Evolutionary conservation across 257 asterid genomes (phyloP).

Genomic region (Coffea canephora): DNA sequence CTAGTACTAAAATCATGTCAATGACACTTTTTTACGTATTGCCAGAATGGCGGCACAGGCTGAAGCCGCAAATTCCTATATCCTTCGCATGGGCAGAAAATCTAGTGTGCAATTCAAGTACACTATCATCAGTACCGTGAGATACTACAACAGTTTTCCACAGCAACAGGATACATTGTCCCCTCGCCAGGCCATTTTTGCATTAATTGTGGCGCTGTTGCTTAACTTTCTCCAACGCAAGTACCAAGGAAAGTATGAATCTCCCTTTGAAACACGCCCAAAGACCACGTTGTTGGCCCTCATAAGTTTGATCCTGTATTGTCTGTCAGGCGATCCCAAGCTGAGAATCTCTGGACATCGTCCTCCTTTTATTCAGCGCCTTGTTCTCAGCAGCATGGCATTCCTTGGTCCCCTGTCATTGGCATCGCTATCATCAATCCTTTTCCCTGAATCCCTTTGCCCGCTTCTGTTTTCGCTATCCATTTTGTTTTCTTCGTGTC

Average conservation of each 20-base stretch:
- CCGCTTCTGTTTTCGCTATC: slow-evolving; percentile 1
- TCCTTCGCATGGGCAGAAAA: too few relatives aligned
- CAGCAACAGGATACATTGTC: neutral
- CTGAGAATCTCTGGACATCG: neutral
- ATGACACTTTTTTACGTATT: too few relatives aligned
- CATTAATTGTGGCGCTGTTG: neutral
- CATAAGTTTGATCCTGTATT: neutral
- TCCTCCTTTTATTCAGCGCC: neutral
- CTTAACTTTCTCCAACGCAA: neutral
- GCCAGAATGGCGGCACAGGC: too few relatives aligned
- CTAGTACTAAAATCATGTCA: too few relatives aligned
- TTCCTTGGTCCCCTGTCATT: neutral
- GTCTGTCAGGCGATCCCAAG: neutral
- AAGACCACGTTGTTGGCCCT: neutral
- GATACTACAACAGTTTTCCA: too few relatives aligned
- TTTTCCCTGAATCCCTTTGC: neutral
- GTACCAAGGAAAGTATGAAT: neutral
- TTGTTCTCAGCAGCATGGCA: neutral
- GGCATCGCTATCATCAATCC: neutral
- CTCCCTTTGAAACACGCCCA: slow-evolving; percentile 4
- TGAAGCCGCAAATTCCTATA: too few relatives aligned
- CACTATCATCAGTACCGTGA: too few relatives aligned
- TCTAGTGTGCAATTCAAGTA: too few relatives aligned
- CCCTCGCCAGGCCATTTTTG: neutral
- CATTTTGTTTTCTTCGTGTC: neutral